These are phyloP conservation scores for Aspergillus cristatus DNA, from an alignment of 495 filamentous ascomycete species.

Conservation along the genomic window DNA sequence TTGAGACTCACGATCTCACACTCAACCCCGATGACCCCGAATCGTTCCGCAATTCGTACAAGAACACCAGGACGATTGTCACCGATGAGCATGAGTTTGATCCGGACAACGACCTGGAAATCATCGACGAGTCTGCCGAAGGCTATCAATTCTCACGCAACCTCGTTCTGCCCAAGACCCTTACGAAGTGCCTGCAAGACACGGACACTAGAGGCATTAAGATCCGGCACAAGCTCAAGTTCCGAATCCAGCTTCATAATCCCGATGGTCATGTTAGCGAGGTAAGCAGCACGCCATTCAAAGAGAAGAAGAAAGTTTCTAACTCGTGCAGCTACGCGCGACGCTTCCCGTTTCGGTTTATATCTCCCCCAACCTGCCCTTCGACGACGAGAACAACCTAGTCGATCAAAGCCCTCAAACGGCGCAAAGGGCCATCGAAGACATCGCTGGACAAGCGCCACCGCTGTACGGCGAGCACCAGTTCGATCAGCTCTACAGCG, in stretches of 20 bases:
- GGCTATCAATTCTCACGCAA: conserved; percentile 63
- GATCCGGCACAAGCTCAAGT: conserved; percentile 75
- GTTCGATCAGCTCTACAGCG: conserved; percentile 81
- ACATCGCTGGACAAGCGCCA: conserved; percentile 54
- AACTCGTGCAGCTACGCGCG: conserved; percentile 55
- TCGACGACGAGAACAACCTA: conserved; percentile 71
- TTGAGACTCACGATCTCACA: conserved; percentile 68
- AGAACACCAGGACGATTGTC: conserved; percentile 51
- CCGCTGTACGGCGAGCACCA: conserved; percentile 81
- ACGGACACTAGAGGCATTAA: conserved; percentile 76
- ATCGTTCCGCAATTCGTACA: conserved; percentile 45
- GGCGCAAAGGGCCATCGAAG: conserved; percentile 23
- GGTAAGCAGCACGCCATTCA: conserved; percentile 29
- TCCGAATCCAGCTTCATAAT: conserved; percentile 81
- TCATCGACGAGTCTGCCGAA: conserved; percentile 67
- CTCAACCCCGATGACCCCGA: conserved; percentile 42
- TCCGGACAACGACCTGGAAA: conserved; percentile 51
- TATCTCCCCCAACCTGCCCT: conserved; percentile 82
- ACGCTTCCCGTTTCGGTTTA: conserved; percentile 81
- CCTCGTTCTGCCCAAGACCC: conserved; percentile 64
- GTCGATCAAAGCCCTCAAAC: conserved; percentile 41
- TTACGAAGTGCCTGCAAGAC: conserved; percentile 77
- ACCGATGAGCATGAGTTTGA: conserved; percentile 53
- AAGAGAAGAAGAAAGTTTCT: conserved; percentile 1
- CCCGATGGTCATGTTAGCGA: conserved; percentile 91